Percentiles rank a stretch among this genome's conserved stretches.
phyloP scores from a whole-genome alignment of 805 yeast genomes.

The Schwanniomyces yamadae region DNA sequence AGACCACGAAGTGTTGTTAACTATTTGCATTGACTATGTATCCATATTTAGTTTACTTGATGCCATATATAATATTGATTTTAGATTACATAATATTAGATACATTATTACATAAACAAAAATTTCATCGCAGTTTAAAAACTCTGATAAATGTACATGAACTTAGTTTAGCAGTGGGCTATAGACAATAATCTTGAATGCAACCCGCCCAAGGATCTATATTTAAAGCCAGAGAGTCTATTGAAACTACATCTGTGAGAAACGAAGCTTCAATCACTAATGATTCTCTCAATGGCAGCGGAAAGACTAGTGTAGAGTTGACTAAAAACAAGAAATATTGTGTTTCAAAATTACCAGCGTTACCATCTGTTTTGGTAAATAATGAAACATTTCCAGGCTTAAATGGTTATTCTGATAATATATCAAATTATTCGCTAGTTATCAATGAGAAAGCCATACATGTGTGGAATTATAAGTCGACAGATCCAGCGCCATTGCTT shows the following conservation, averaged over 20 bases:
- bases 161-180: background rate
- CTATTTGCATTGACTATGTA: no score
- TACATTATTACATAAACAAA: slow-evolving; percentile 3
- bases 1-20: no score
- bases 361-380: slow-evolving; percentile 43
- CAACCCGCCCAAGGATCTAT: slow-evolving; percentile 10
- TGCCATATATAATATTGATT: no score
- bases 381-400: slow-evolving; percentile 9
- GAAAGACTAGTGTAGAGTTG: slow-evolving; percentile 36
- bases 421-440: slow-evolving; percentile 49
- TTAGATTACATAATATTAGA: no score
- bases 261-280: background rate
- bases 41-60: no score
- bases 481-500: slow-evolving; percentile 58
- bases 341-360: slow-evolving; percentile 54
- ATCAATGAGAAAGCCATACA: slow-evolving; percentile 51
- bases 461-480: slow-evolving; percentile 68
- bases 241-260: background rate
- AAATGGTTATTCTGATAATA: slow-evolving; percentile 48
- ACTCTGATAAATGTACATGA: background rate
- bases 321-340: slow-evolving; percentile 59
- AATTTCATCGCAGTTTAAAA: slow-evolving; percentile 4
- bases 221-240: slow-evolving; percentile 15
- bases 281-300: background rate
- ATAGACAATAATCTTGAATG: slow-evolving; percentile 7